Conservation (phyloP, 2,329 filamentous ascomycete species). For the Alternaria metachromatica region DNA sequence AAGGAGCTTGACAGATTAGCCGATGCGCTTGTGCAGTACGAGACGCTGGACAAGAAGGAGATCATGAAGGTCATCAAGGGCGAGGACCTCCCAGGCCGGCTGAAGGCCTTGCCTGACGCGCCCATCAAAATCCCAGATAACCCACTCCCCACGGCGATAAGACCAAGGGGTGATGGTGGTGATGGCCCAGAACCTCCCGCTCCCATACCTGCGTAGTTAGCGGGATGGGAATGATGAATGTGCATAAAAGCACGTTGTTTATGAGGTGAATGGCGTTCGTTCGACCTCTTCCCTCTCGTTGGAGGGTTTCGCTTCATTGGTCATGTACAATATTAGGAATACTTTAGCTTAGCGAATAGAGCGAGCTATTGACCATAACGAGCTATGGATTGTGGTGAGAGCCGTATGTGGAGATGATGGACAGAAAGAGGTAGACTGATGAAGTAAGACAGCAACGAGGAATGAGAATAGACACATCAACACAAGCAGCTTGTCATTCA, state of each 20-base stretch:
- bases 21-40: constrained; percentile 89
- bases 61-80: constrained; percentile 89
- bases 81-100: constrained; percentile 76
- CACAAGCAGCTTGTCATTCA: not conserved
- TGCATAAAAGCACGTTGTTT: not conserved
- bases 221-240: not conserved
- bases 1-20: constrained; percentile 88
- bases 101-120: constrained; percentile 62
- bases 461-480: not conserved
- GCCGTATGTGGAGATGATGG: not conserved
- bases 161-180: constrained; percentile 23
- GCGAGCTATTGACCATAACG: not conserved
- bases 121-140: constrained; percentile 72
- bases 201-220: constrained; percentile 25
- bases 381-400: not conserved
- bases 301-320: not conserved
- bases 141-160: constrained; percentile 18
- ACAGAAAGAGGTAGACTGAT: not conserved
- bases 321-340: not conserved
- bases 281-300: not conserved
- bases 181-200: constrained; percentile 21
- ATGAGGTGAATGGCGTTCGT: not conserved
- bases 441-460: not conserved
- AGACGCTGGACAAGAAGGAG: constrained; percentile 87
- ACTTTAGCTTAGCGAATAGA: not conserved